phyloP scores from a whole-genome alignment of 75 land plant species.

The Adiantum capillusveneris region DNA sequence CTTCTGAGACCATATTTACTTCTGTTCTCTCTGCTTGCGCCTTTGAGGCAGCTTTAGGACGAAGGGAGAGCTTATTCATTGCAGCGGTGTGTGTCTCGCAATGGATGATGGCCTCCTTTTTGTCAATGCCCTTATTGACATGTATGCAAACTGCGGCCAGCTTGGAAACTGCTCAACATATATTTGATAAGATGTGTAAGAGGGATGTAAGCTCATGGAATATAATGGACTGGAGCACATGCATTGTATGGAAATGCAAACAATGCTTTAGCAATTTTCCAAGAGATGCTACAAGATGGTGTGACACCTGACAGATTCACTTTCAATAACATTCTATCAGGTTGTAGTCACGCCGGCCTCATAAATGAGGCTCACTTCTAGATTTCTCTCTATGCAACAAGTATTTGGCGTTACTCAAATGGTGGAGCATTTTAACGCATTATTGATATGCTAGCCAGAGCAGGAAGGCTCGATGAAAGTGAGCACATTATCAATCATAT shows the following conservation, averaged over 20 bases:
- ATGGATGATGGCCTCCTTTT: conserved; percentile 4
- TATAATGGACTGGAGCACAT: conserved; percentile 57
- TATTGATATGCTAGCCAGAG: conserved; percentile 25
- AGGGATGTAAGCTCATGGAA: conserved; percentile 60
- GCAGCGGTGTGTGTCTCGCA: conserved; percentile 1
- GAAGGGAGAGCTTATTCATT: conserved; percentile 10
- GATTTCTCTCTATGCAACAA: conserved; percentile 20
- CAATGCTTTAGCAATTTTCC: conserved; percentile 41
- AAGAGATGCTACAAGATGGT: conserved; percentile 31
- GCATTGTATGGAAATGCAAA: conserved; percentile 45
- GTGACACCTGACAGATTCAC: conserved; percentile 45
- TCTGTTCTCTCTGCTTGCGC: conserved; percentile 61
- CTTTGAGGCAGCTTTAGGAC: conserved; percentile 29
- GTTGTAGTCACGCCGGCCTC: conserved; percentile 37
- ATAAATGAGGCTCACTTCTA: conserved; percentile 13
- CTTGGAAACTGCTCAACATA: conserved; percentile 43
- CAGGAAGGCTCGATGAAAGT: conserved; percentile 22
- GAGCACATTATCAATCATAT: conserved; percentile 13
- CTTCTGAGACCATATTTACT: conserved; percentile 43
- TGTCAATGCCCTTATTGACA: conserved; percentile 9
- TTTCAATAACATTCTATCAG: conserved; percentile 54
- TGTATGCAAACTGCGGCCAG: conserved; percentile 54
- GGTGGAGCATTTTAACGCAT: conserved; percentile 29
- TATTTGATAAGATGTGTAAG: conserved; percentile 38
- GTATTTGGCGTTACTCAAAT: conserved; percentile 13